Base-by-base conservation (phyloP, 805 yeast species). In the Metschnikowia dekortorum region DNA sequence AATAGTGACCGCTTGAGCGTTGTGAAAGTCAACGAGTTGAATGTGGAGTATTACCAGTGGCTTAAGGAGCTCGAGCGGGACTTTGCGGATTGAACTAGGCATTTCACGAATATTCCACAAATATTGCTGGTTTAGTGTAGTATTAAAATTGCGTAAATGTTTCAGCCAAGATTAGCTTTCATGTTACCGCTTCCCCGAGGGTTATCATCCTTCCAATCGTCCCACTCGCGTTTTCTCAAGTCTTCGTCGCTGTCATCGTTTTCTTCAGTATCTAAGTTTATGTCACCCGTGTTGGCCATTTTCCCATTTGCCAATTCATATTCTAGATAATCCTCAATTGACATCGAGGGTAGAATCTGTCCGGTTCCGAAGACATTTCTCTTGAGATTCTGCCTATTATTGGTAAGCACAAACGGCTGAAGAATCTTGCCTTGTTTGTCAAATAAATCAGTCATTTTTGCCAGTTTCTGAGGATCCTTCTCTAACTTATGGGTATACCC, bases 141-240 rank as follows among this genome's bases (percentile, higher is more conserved):
- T 29, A 32, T 37, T 29, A 8, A 35, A 16, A 33, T n/a, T 10
- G 14, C 33, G 43, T 39, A 29, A 28, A 26, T n/a, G 8, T 13
- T 4, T 43, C 59, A 73, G 9, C 78, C 77, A 22, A 73, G 56
- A 55, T 73, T 73, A 16, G 67, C 71, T 37, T 64, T 81, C 43
- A 91, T 89, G 63, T 92, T 92, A 9, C 99, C 99, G 50, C 91
- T 83, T 7, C 99, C 99, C 60, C 81, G 83, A 0, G 90, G 86
- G 63, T 89, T 83, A 3, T 81, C 81, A 54, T 94, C 99, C 42
- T 83, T 83, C 75, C 92, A 94, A 53, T 87, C 95, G 68, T 94
- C 99, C 98, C 98, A 94, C 39, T 80, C 78, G 50, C 99, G 76
- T 49, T 85, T 82, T 61, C 87, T 83, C 58, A 85, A 79, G 4